These are phyloP conservation scores for Curvularia verruculosa DNA, from an alignment of 2,329 filamentous ascomycete genomes.

Conservation along the genomic window DNA sequence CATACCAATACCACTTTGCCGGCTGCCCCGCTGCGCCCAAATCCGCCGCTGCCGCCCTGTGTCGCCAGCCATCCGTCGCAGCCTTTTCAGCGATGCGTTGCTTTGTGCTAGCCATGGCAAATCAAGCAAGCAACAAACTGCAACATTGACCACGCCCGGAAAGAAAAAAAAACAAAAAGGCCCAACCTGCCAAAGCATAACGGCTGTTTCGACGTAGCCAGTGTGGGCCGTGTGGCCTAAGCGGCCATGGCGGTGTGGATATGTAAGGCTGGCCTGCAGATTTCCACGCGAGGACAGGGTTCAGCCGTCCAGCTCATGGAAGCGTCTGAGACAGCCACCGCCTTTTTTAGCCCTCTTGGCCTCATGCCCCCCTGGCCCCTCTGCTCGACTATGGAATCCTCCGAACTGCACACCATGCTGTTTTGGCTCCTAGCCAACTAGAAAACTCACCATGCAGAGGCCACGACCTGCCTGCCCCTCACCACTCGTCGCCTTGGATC, in stretches of 20 bases:
- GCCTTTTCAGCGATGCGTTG: constrained; percentile 18
- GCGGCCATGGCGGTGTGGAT: constrained; percentile 39
- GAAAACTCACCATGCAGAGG: constrained; percentile 14
- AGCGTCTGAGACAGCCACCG: constrained; percentile 44
- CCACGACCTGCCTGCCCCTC: constrained; percentile 16
- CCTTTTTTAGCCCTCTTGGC: constrained; percentile 45
- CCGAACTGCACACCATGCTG: constrained; percentile 30
- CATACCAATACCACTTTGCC: constrained; percentile 20
- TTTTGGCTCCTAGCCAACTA: constrained; percentile 18
- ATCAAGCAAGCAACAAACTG: background rate
- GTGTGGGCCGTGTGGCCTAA: constrained; percentile 16
- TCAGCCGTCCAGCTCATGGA: constrained; percentile 16
- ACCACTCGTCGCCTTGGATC: constrained; percentile 23
- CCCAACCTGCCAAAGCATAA: constrained; percentile 41
- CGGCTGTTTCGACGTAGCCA: constrained; percentile 40
- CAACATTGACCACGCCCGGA: background rate
- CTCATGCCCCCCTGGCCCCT: constrained; percentile 23
- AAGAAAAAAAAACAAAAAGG: constrained; percentile 8
- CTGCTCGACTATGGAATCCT: constrained; percentile 40
- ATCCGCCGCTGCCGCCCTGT: constrained; percentile 34
- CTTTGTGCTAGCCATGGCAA: constrained; percentile 18
- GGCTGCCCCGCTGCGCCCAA: constrained; percentile 26
- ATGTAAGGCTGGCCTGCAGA: constrained; percentile 46
- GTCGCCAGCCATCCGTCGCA: constrained; percentile 38
- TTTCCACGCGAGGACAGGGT: constrained; percentile 49